Base-by-base conservation (phyloP, 345 rosid species). In the Abelmoschus esculentus region DNA sequence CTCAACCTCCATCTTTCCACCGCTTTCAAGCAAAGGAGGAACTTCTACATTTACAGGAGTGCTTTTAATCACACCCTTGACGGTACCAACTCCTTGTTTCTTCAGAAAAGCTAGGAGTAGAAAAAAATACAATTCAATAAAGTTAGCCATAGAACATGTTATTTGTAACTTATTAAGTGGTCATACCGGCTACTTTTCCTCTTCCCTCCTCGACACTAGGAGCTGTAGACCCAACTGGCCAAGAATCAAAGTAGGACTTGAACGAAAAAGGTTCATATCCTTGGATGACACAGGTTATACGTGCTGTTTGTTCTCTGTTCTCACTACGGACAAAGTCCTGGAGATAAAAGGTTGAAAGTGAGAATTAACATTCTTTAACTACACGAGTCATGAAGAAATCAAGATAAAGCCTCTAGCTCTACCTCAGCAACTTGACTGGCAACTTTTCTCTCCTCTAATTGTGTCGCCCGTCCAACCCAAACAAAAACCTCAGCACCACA, bases 131-230 rank as follows among this genome's bases (percentile, higher is more conserved):
- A 71, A 72, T 56, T 78, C 59, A 81, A 72, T 64, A 17, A 70
- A 9, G 70, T n/a, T 68, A 62, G 74, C 53, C 3, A 44, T n/a
- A 50, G 59, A 22, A 57, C 55, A 66, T n/a, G 71, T 40, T 40
- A 73, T 17, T 54, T 54, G 49, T 67, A 70, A 73, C 8, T 46
- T 50, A 62, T 54, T 66, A 72, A 66, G 67, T 46, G 14, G 76
- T 17, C 34, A 70, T 80, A 95, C 99, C 99, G n/a, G 99, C 97
- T 13, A 95, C 97, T 90, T 91, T 95, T 71, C 99, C 99, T 78
- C 97, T 91, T 64, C 96, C 96, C 80, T 91, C 99, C 85, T 91
- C 97, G 62, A 83, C 79, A 77, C 81, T 90, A 64, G 96, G 90
- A 75, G 89, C 65, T 61, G 88, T 79, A 61, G 96, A 83, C 60